A percentile compares a stretch with the other conserved stretches of the same genome.
Conservation (phyloP, 2,329 filamentous ascomycete species). For the Polytolypa hystricis region DNA sequence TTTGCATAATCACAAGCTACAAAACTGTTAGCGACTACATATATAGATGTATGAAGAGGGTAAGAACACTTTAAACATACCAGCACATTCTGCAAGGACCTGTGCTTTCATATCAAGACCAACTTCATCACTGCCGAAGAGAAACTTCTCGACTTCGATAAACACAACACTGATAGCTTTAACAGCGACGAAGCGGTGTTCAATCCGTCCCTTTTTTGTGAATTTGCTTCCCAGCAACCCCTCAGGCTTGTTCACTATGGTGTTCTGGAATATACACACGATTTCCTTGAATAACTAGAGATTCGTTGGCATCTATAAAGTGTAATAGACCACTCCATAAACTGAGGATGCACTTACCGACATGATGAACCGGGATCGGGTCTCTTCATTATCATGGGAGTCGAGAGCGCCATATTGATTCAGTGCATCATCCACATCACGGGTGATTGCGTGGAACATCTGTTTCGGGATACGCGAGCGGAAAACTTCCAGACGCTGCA, state of each 20-base stretch:
- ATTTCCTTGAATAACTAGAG: not conserved
- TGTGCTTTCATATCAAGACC: slow-evolving; percentile 4
- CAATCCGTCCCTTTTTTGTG: slow-evolving; percentile 5
- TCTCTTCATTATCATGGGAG: not conserved
- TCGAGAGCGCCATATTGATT: not conserved
- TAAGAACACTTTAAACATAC: slow-evolving; percentile 2
- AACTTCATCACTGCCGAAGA: not conserved
- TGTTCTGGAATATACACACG: not conserved
- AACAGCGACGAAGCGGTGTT: slow-evolving; percentile 4
- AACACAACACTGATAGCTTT: slow-evolving; percentile 4
- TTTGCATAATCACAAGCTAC: slow-evolving; percentile 6
- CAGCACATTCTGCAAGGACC: slow-evolving; percentile 6
- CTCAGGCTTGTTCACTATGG: slow-evolving; percentile 1
- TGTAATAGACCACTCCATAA: not conserved
- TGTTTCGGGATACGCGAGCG: not conserved
- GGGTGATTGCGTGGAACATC: not conserved
- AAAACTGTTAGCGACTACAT: not conserved
- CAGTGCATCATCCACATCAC: not conserved
- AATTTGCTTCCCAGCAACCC: slow-evolving; percentile 1
- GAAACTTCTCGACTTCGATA: slow-evolving; percentile 4
- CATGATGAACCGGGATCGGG: not conserved
- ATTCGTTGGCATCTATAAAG: not conserved
- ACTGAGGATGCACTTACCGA: not conserved
- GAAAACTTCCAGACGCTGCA: not conserved
- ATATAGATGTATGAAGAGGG: too few species aligned